phyloP scores from a whole-genome alignment of 225 moss, liverwort and hornwort species.

The Pleurozium schreberi region DNA sequence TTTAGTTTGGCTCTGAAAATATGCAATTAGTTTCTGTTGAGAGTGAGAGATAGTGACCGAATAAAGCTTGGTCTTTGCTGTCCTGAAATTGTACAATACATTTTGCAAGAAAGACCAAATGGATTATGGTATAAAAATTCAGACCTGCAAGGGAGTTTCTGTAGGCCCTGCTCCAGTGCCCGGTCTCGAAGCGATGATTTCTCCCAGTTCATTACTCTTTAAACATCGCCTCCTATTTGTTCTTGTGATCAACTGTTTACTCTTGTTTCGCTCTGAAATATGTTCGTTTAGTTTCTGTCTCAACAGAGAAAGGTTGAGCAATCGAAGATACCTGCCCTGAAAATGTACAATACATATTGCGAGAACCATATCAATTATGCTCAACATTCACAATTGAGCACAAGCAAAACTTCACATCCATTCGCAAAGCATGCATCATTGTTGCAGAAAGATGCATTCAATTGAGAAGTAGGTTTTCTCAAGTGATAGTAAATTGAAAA shows the following conservation, averaged over 20 bases:
- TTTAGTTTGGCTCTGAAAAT: conserved; percentile 19
- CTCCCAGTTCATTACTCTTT: not conserved
- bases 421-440: not conserved
- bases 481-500: not conserved
- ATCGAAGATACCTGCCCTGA: not conserved
- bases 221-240: no score
- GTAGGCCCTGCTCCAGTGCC: not conserved
- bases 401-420: not conserved
- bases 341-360: not conserved
- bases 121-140: not conserved
- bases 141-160: not conserved
- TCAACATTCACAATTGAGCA: not conserved
- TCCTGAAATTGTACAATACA: conserved; percentile 8
- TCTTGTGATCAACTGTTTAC: conserved; percentile 7
- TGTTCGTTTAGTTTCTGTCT: not conserved
- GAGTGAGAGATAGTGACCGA: not conserved
- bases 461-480: not conserved
- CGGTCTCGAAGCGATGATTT: no score
- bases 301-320: not conserved
- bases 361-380: not conserved
- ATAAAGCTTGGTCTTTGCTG: conserved; percentile 1
- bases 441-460: not conserved
- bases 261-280: not conserved
- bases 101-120: not conserved
- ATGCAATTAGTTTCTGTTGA: not conserved